A percentile compares a stretch with the other conserved stretches of the same genome.
Evolutionary conservation across 768 basidiomycete species (phyloP).

Genomic region (Nidula microcarpa): DNA sequence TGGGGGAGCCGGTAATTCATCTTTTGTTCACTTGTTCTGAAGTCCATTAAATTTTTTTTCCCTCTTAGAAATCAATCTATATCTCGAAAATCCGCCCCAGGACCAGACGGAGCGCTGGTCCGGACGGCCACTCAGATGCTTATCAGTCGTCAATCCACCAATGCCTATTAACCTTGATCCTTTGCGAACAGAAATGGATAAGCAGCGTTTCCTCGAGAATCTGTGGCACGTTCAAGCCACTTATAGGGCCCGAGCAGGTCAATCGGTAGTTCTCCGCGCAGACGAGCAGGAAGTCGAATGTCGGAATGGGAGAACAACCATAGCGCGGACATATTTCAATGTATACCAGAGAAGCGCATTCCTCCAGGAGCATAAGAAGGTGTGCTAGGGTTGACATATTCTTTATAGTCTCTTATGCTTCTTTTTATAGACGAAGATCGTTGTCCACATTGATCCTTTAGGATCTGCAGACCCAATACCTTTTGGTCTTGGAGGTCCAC

Average conservation of each 20-base stretch:
- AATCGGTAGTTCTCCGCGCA: slow-evolving; percentile 68
- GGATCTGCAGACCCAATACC: slow-evolving; percentile 77
- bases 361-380: slow-evolving; percentile 78
- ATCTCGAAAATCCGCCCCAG: slow-evolving; percentile 76
- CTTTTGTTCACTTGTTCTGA: slow-evolving; percentile 2
- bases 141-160: slow-evolving; percentile 77
- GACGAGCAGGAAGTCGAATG: slow-evolving; percentile 77
- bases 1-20: slow-evolving; percentile 73
- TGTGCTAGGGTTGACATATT: slow-evolving; percentile 21
- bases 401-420: slow-evolving; percentile 1
- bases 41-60: neutral
- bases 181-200: slow-evolving; percentile 58
- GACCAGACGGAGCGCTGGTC: slow-evolving; percentile 88
- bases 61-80: slow-evolving; percentile 74
- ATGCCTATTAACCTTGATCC: slow-evolving; percentile 65
- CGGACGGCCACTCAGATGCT: slow-evolving; percentile 78
- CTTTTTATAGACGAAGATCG: slow-evolving; percentile 72
- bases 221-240: slow-evolving; percentile 86
- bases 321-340: slow-evolving; percentile 85
- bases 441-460: slow-evolving; percentile 78
- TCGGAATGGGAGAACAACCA: slow-evolving; percentile 53
- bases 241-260: slow-evolving; percentile 68
- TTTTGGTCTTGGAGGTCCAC: slow-evolving; percentile 65
- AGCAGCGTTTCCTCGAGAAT: slow-evolving; percentile 82
- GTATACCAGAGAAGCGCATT: slow-evolving; percentile 82